These are phyloP conservation scores for Westerdykella ornata DNA, from an alignment of 2,329 filamentous ascomycete genomes.

Conservation along the genomic window DNA sequence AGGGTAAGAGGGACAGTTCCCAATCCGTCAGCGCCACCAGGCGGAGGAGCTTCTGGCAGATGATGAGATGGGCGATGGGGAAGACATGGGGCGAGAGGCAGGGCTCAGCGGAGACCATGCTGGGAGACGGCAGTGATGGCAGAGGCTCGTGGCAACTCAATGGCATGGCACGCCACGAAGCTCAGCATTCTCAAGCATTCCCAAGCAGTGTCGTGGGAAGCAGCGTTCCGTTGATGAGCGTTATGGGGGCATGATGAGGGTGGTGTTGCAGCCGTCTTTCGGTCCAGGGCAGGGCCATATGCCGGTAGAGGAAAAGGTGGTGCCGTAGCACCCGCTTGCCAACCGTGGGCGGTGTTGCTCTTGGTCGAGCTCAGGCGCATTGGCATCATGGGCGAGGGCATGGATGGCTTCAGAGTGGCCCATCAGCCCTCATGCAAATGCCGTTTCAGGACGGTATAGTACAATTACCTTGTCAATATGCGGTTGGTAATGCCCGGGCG, in stretches of 20 bases:
- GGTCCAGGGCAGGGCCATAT: conserved; percentile 29
- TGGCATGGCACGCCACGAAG: conserved; percentile 18
- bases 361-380: not conserved
- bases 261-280: conserved; percentile 12
- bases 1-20: conserved; percentile 27
- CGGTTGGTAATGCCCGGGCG: conserved; percentile 30
- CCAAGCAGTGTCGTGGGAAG: conserved; percentile 30
- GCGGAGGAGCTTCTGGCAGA: conserved; percentile 12
- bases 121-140: conserved; percentile 6
- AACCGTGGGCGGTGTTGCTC: conserved; percentile 20
- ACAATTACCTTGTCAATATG: conserved; percentile 32
- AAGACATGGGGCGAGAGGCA: conserved; percentile 24
- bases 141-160: conserved; percentile 6
- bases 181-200: conserved; percentile 16
- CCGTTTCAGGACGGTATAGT: conserved; percentile 36
- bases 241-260: conserved; percentile 21
- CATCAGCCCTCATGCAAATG: conserved; percentile 32
- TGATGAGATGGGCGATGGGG: conserved; percentile 28
- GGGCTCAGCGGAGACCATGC: conserved; percentile 18
- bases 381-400: conserved; percentile 29
- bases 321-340: conserved; percentile 35
- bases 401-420: conserved; percentile 32
- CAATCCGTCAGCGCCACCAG: conserved; percentile 29
- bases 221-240: conserved; percentile 18
- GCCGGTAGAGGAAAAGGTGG: conserved; percentile 29